Percentiles rank a stretch among this genome's conserved stretches.
These are phyloP conservation scores for Cordyceps javanica DNA, from an alignment of 2,329 filamentous ascomycete genomes.

Conservation along the genomic window DNA sequence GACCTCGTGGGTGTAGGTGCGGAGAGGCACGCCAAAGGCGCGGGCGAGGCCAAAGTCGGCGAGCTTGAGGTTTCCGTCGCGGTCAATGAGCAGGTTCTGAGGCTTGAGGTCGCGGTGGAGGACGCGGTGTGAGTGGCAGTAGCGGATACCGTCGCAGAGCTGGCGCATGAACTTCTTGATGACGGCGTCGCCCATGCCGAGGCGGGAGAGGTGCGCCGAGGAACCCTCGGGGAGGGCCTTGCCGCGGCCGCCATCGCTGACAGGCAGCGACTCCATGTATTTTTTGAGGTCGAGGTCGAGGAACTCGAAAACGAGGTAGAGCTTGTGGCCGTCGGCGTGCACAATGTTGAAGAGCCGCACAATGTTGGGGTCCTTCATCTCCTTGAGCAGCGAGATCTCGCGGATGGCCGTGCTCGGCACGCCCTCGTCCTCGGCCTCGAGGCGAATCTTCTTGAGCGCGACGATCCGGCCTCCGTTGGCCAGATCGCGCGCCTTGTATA, in stretches of 20 bases:
- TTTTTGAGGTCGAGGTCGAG: slow-evolving; percentile 90
- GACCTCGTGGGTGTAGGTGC: slow-evolving; percentile 92
- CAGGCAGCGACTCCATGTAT: slow-evolving; percentile 87
- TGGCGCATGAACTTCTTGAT: slow-evolving; percentile 93
- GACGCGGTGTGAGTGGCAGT: slow-evolving; percentile 84
- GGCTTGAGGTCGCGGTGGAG: slow-evolving; percentile 86
- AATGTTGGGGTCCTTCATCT: slow-evolving; percentile 90
- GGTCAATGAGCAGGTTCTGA: slow-evolving; percentile 82
- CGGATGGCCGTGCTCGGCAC: slow-evolving; percentile 90
- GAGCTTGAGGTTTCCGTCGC: slow-evolving; percentile 82
- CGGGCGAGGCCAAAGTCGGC: slow-evolving; percentile 86
- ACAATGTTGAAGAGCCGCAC: slow-evolving; percentile 86
- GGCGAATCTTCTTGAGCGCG: slow-evolving; percentile 89
- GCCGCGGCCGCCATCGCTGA: slow-evolving; percentile 76
- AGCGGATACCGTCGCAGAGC: slow-evolving; percentile 74
- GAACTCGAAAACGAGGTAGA: slow-evolving; percentile 90
- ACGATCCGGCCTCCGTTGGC: slow-evolving; percentile 78
- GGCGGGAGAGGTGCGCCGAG: slow-evolving; percentile 52
- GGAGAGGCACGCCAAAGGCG: slow-evolving; percentile 83
- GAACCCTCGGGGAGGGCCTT: slow-evolving; percentile 78
- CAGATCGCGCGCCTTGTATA: slow-evolving; percentile 89
- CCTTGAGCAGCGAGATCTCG: slow-evolving; percentile 89
- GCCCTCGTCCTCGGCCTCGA: slow-evolving; percentile 91
- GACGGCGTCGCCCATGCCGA: slow-evolving; percentile 73
- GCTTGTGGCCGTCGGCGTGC: slow-evolving; percentile 88